Percentiles rank a stretch among this genome's conserved stretches.
These are phyloP conservation scores for Astrothelium subdiscretum DNA, from an alignment of 495 filamentous ascomycete species.

Conservation along the genomic window DNA sequence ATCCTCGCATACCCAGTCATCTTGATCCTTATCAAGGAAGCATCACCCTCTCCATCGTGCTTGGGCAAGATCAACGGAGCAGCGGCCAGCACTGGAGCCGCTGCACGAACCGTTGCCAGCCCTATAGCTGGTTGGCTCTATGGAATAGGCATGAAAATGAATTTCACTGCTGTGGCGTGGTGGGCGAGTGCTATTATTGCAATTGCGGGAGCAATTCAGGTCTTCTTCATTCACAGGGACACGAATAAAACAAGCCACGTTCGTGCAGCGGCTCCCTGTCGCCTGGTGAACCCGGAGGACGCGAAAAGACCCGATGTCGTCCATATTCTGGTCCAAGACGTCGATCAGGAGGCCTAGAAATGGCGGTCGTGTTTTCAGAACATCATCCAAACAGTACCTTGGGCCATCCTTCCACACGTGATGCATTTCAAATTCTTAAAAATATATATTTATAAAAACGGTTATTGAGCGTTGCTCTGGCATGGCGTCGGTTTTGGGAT, in stretches of 20 bases:
- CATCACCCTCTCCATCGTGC: constrained; percentile 51
- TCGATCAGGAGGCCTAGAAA: neutral
- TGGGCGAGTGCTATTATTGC: constrained; percentile 64
- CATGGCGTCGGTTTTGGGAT: neutral
- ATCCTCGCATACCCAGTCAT: constrained; percentile 71
- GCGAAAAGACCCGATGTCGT: constrained; percentile 4
- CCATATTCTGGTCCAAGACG: constrained; percentile 4
- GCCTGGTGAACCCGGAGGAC: constrained; percentile 4
- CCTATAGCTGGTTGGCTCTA: constrained; percentile 68
- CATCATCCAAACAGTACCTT: no score
- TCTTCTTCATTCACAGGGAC: constrained; percentile 50
- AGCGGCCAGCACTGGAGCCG: constrained; percentile 66
- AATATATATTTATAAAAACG: no score
- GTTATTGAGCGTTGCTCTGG: neutral
- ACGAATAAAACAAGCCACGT: constrained; percentile 16
- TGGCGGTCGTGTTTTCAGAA: neutral
- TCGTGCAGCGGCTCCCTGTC: constrained; percentile 7
- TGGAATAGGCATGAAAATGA: constrained; percentile 49
- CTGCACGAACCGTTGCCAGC: constrained; percentile 63
- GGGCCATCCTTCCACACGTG: neutral
- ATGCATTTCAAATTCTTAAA: neutral
- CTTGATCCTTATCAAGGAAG: constrained; percentile 75
- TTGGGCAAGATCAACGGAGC: constrained; percentile 74
- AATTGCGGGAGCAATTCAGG: constrained; percentile 53
- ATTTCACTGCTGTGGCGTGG: constrained; percentile 69